These are phyloP conservation scores for Linum tenue DNA, from an alignment of 345 rosid species.

Conservation along the genomic window DNA sequence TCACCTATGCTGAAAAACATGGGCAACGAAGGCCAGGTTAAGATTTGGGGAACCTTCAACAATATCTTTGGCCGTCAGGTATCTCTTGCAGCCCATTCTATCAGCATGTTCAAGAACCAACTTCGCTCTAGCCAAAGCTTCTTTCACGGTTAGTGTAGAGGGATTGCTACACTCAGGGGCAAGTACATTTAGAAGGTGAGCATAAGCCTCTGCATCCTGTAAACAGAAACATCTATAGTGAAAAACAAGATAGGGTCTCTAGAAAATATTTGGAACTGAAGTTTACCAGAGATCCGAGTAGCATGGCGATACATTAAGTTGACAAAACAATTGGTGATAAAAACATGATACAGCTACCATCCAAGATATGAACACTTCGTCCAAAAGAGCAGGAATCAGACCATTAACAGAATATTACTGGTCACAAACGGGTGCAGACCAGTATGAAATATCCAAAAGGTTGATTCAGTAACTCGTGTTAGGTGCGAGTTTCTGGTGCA, in stretches of 20 bases:
- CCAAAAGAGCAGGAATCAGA: neutral
- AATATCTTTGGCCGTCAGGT: slow-evolving; percentile 86
- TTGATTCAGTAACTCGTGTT: neutral
- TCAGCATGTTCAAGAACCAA: slow-evolving; percentile 93
- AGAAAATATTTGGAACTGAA: neutral
- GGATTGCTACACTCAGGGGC: slow-evolving; percentile 78
- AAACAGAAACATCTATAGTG: slow-evolving; percentile 16
- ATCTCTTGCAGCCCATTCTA: slow-evolving; percentile 95
- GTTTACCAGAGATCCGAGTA: neutral
- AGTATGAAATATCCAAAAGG: neutral
- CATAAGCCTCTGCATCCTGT: slow-evolving; percentile 98
- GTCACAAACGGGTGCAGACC: neutral
- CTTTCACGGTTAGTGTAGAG: slow-evolving; percentile 46
- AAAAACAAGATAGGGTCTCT: slow-evolving; percentile 2
- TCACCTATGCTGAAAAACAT: slow-evolving; percentile 96
- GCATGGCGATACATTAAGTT: neutral
- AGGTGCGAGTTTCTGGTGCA: neutral
- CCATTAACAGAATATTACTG: neutral
- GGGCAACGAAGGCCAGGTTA: slow-evolving; percentile 97
- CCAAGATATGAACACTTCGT: neutral
- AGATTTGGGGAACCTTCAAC: slow-evolving; percentile 97
- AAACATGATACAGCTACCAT: neutral
- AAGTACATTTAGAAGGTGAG: slow-evolving; percentile 78
- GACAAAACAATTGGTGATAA: no score
- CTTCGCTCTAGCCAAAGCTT: slow-evolving; percentile 61